Evolutionary conservation across 257 asterid species (phyloP).

Genomic region (Lavandula angustifolia): DNA sequence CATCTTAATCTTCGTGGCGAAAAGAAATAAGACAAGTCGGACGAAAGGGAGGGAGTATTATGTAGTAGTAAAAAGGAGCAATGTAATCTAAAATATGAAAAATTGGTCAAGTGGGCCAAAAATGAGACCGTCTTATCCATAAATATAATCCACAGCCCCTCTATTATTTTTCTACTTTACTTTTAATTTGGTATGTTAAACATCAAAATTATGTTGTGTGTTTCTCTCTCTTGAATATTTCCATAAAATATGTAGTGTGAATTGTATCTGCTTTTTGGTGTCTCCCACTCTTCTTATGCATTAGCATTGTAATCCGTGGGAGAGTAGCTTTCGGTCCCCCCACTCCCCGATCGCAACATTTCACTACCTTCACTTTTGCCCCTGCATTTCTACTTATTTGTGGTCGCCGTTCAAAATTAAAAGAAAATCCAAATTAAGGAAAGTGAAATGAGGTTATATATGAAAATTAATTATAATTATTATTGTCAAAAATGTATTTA

Average conservation of each 20-base stretch:
- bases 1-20: too few relatives aligned
- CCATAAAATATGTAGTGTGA: not conserved
- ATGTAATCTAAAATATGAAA: not conserved
- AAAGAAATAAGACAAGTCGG: too few relatives aligned
- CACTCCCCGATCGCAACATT: slow-evolving; percentile 6
- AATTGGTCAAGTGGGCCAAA: slow-evolving; percentile 27
- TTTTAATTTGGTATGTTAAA: not conserved
- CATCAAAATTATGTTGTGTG: not conserved
- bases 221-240: not conserved
- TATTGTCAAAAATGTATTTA: too few relatives aligned
- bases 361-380: not conserved
- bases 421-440: not conserved
- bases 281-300: slow-evolving; percentile 23
- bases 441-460: not conserved
- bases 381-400: slow-evolving; percentile 20
- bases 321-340: slow-evolving; percentile 35
- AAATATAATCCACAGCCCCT: slow-evolving; percentile 17
- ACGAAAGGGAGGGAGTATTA: too few relatives aligned
- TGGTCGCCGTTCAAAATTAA: not conserved
- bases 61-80: too few relatives aligned
- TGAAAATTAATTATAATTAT: too few relatives aligned
- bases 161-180: not conserved
- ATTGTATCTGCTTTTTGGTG: slow-evolving; percentile 30
- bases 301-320: slow-evolving; percentile 26
- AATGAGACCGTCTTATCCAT: slow-evolving; percentile 38